Conservation (phyloP, 148 eudicot genomes). For the Suaeda aralocaspica region DNA sequence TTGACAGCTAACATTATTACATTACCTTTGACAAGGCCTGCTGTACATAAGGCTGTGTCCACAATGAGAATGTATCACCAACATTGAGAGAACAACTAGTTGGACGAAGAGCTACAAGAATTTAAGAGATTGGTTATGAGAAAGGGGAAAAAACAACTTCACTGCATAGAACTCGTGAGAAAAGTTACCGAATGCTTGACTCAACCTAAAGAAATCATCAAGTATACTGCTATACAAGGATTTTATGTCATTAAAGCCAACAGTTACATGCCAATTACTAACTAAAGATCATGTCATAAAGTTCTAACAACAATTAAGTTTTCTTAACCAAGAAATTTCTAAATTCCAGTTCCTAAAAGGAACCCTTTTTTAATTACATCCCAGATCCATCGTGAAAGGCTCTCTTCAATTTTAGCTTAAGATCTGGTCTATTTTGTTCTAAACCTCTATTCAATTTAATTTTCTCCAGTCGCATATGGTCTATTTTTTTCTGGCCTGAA, state of each 20-base stretch:
- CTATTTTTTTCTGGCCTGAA: background rate
- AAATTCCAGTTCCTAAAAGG: background rate
- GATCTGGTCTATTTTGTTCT: background rate
- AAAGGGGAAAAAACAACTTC: background rate
- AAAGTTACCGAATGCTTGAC: background rate
- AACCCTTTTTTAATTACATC: background rate
- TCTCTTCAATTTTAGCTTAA: background rate
- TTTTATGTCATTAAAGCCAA: too few relatives aligned
- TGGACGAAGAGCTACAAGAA: constrained; percentile 72
- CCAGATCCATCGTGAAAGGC: background rate
- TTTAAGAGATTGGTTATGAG: constrained; percentile 5
- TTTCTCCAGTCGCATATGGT: background rate
- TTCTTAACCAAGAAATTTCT: background rate
- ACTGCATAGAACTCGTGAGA: constrained; percentile 1
- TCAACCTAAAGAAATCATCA: background rate
- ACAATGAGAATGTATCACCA: constrained; percentile 59
- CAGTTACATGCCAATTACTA: background rate
- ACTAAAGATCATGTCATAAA: background rate
- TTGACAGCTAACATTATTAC: background rate
- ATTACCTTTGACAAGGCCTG: constrained; percentile 68
- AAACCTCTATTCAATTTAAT: background rate
- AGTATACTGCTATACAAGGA: background rate
- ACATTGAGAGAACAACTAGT: constrained; percentile 38
- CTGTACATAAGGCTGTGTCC: constrained; percentile 73
- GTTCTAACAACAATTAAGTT: background rate